Evolutionary conservation across 2,329 filamentous ascomycete genomes (phyloP), one percentile per base, ranked within the genome.

Genomic region (Drechslerella dactyloides): DNA sequence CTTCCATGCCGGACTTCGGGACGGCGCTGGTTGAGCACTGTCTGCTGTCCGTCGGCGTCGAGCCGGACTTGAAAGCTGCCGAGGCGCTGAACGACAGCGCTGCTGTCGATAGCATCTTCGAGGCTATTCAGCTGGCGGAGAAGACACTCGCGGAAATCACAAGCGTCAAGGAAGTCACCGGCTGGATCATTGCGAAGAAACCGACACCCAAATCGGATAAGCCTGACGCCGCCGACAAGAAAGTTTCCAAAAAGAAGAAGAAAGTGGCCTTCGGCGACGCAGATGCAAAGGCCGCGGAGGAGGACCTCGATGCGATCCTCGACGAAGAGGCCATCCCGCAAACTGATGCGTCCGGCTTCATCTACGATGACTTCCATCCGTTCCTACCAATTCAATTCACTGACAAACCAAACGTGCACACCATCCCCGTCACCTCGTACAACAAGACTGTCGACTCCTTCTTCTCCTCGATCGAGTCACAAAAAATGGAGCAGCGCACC

Each of bases 361-460:
- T 96, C 1, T 99, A 97, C 77, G 90, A 97, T 61, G 94, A 99
- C 76, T 97, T 97, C 76, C 93, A 97, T 76, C 94, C 94, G 0
- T 97, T 97, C 79, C 82, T 89, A 42, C 94, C 94, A 0, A 82
- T 84, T 21, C 93, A 97, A 75, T 90, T 96, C 73, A 86, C 88
- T 73, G 83, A 85, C 5, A 87, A 92, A 63, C 82, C 86, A 0
- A 81, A 83, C 0, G 85, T 88, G 23, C 85, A 86, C 1, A 86
- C 96, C 15, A 78, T 97, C 11, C 86, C 90, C 60, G 92, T 93
- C 75, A 85, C 91, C 5, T 89, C 88, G 8, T 97, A 96, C 82
- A 97, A 97, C 79, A 90, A 89, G 77, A 94, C 92, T 0, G 92
- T 96, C 0, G 94, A 99, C 78, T 91, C 96, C 75, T 99, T 97